Conservation (phyloP, 192 early-diverging fungal genomes). For the Entomortierella lignicola region DNA sequence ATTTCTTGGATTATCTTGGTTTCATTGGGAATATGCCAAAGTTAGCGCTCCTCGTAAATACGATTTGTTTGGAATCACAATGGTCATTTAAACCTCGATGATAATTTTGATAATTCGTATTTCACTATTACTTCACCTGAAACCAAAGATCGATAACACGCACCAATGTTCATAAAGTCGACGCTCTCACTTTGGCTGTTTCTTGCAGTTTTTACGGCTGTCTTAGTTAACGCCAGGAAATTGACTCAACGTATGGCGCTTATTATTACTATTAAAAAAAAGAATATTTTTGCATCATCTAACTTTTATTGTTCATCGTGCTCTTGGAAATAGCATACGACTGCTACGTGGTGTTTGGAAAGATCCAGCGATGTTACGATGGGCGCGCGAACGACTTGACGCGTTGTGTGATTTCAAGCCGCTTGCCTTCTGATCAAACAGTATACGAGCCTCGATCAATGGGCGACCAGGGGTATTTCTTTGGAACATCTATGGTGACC, state of each 20-base stretch:
- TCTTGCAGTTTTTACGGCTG: not conserved
- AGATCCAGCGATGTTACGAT: constrained; percentile 22
- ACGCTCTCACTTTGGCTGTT: not conserved
- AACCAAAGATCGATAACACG: too few relatives aligned
- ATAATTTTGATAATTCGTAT: not conserved
- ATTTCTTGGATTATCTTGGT: too few relatives aligned
- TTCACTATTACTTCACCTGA: not conserved
- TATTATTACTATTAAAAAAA: not conserved
- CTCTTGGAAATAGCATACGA: constrained; percentile 6
- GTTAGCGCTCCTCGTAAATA: too few relatives aligned
- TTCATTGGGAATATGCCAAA: too few relatives aligned
- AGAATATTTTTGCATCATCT: not conserved
- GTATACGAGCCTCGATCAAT: constrained; percentile 23
- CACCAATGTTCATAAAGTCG: constrained; percentile 1
- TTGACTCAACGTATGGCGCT: not conserved
- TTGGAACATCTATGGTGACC: constrained; percentile 18
- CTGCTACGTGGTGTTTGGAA: constrained; percentile 22
- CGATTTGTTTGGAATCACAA: too few relatives aligned
- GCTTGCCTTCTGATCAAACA: constrained; percentile 19
- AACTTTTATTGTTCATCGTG: not conserved
- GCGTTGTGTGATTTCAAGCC: constrained; percentile 10
- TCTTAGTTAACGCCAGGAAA: not conserved
- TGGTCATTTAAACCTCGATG: too few relatives aligned
- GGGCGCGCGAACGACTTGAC: constrained; percentile 9
- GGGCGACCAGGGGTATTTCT: constrained; percentile 15